phyloP scores from a whole-genome alignment of 257 asterid genomes.

The Perilla frutescens region DNA sequence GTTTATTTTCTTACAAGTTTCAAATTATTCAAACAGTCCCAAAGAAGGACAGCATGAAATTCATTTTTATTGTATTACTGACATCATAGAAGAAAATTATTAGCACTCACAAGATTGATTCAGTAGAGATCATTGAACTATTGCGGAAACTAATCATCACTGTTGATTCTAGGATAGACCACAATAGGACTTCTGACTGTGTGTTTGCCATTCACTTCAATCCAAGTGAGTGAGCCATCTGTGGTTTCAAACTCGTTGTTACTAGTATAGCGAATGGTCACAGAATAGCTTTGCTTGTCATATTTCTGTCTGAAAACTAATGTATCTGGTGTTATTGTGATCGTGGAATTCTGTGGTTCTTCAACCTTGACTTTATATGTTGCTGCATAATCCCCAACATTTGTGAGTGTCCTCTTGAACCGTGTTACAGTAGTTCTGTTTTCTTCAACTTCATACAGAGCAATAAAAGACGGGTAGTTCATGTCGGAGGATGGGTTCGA shows the following conservation, averaged over 20 bases:
- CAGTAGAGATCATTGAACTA: too few species aligned
- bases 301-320: conserved; percentile 38
- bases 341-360: conserved; percentile 20
- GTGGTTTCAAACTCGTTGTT: neutral
- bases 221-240: conserved; percentile 57
- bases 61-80: too few species aligned
- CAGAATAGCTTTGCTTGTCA: conserved; percentile 40
- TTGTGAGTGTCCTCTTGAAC: conserved; percentile 41
- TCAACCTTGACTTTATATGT: conserved; percentile 33
- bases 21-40: too few species aligned
- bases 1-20: too few species aligned
- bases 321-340: conserved; percentile 32
- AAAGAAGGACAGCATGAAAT: too few species aligned
- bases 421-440: neutral
- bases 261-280: conserved; percentile 36
- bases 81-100: too few species aligned
- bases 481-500: conserved; percentile 44
- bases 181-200: conserved; percentile 59
- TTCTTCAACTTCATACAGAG: conserved; percentile 25
- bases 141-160: conserved; percentile 9
- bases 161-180: conserved; percentile 27
- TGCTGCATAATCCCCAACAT: conserved; percentile 42
- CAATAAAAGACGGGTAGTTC: conserved; percentile 51
- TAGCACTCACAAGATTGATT: neutral
- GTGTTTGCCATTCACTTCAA: conserved; percentile 45